Percentiles rank a stretch among this genome's conserved stretches.
Evolutionary conservation across 2,329 filamentous ascomycete species (phyloP).

Genomic region (Paraphoma sp.): DNA sequence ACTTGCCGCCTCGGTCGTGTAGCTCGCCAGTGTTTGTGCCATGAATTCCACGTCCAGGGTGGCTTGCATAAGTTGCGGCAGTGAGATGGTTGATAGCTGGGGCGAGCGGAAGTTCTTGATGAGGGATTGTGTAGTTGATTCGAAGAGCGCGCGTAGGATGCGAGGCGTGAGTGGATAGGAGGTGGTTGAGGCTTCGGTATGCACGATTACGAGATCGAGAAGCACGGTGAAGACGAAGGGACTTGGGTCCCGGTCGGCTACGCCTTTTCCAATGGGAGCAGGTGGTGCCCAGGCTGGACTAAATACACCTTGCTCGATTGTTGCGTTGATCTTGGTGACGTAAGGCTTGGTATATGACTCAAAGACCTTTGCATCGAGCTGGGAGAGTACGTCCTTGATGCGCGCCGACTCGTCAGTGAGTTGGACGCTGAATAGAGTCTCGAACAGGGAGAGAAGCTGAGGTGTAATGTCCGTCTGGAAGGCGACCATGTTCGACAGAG

Average conservation of each 20-base stretch:
- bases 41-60: slow-evolving; percentile 98
- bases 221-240: slow-evolving; percentile 91
- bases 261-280: slow-evolving; percentile 43
- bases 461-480: slow-evolving; percentile 84
- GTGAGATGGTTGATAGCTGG: slow-evolving; percentile 69
- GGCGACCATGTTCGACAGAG: slow-evolving; percentile 87
- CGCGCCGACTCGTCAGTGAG: slow-evolving; percentile 92
- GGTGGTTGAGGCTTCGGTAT: slow-evolving; percentile 70
- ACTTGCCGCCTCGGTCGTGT: slow-evolving; percentile 81
- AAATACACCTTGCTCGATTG: slow-evolving; percentile 75
- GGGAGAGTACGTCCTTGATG: slow-evolving; percentile 85
- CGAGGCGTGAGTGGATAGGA: slow-evolving; percentile 77
- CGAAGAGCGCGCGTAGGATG: slow-evolving; percentile 85
- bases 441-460: slow-evolving; percentile 88
- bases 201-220: slow-evolving; percentile 84
- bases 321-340: slow-evolving; percentile 61
- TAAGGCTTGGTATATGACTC: slow-evolving; percentile 83
- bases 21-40: slow-evolving; percentile 88
- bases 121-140: slow-evolving; percentile 80
- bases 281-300: slow-evolving; percentile 74
- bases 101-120: slow-evolving; percentile 71
- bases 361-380: slow-evolving; percentile 92
- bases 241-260: slow-evolving; percentile 72
- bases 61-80: slow-evolving; percentile 91
- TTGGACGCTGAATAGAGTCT: slow-evolving; percentile 91